Conservation (phyloP, 805 yeast species). For the Saccharomycopsis fodiens region DNA sequence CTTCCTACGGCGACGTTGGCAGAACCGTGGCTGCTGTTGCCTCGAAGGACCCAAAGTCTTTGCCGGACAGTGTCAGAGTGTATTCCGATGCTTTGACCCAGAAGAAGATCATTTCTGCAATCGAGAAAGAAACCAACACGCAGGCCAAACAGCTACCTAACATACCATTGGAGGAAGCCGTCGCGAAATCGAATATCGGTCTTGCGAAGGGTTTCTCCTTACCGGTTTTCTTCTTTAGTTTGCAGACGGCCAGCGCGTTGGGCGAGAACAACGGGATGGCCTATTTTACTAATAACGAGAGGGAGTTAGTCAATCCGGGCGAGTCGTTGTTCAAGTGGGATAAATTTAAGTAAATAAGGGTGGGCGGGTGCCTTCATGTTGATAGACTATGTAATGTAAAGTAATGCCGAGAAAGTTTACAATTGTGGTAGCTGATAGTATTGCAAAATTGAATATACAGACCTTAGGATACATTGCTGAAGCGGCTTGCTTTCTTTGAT, state of each 20-base stretch:
- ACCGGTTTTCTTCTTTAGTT: conserved; percentile 32
- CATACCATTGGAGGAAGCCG: conserved; percentile 27
- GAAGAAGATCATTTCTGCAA: conserved; percentile 32
- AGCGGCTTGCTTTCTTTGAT: too few species aligned
- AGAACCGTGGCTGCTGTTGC: conserved; percentile 35
- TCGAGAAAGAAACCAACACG: conserved; percentile 33
- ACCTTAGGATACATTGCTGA: too few species aligned
- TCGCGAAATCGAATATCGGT: conserved; percentile 24
- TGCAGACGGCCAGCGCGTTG: conserved; percentile 29
- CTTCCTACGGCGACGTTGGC: conserved; percentile 38
- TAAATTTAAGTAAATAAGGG: too few species aligned
- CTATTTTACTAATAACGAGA: conserved; percentile 26
- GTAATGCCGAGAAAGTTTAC: too few species aligned
- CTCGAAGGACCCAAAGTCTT: conserved; percentile 28
- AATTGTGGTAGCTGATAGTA: too few species aligned
- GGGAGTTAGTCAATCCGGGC: conserved; percentile 39
- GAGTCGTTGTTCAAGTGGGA: conserved; percentile 39
- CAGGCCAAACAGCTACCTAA: conserved; percentile 1
- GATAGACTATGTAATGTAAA: too few species aligned
- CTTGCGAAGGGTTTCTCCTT: conserved; percentile 26
- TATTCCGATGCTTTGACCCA: conserved; percentile 35
- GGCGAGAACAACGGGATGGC: conserved; percentile 37
- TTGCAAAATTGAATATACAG: too few species aligned
- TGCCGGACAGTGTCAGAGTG: conserved; percentile 40
- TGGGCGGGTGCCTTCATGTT: too few species aligned